Evolutionary conservation across 2,329 filamentous ascomycete genomes (phyloP).

Genomic region (Raffaelea deltoideospora): DNA sequence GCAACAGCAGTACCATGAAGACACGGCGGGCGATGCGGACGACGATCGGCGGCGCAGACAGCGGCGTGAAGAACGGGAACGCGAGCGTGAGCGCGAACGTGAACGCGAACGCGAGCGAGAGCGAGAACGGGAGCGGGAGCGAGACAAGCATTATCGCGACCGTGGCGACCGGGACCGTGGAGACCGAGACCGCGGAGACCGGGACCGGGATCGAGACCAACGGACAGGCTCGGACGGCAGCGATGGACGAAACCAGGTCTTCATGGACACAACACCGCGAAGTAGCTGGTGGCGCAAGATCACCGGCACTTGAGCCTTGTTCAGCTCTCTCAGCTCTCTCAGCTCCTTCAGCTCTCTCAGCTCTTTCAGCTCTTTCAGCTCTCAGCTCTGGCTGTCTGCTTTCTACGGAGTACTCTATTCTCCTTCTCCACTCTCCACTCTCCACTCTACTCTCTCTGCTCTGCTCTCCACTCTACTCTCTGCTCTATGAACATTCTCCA

Average conservation of each 20-base stretch:
- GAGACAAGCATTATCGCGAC: constrained; percentile 17
- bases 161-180: constrained; percentile 12
- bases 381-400: too few relatives aligned
- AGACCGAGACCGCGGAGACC: constrained; percentile 13
- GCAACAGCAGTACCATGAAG: constrained; percentile 24
- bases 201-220: constrained; percentile 2
- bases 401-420: too few relatives aligned
- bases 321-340: neutral
- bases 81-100: constrained; percentile 5
- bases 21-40: constrained; percentile 15
- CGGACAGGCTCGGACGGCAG: constrained; percentile 15
- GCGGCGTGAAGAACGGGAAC: constrained; percentile 16
- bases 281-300: constrained; percentile 48
- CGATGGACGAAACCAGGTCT: constrained; percentile 22
- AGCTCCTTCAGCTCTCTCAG: neutral
- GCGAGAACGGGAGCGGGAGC: constrained; percentile 12
- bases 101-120: constrained; percentile 16
- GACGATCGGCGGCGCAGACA: constrained; percentile 15
- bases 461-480: too few relatives aligned
- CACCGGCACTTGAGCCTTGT: constrained; percentile 15
- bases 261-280: constrained; percentile 31
- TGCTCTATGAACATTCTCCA: too few relatives aligned
- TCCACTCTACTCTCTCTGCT: too few relatives aligned
- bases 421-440: too few relatives aligned
- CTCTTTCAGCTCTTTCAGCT: neutral